Evolutionary conservation across 2,329 filamentous ascomycete species (phyloP), one percentile per base, ranked within the genome.

Genomic region (Ophiocordyceps sinensis): DNA sequence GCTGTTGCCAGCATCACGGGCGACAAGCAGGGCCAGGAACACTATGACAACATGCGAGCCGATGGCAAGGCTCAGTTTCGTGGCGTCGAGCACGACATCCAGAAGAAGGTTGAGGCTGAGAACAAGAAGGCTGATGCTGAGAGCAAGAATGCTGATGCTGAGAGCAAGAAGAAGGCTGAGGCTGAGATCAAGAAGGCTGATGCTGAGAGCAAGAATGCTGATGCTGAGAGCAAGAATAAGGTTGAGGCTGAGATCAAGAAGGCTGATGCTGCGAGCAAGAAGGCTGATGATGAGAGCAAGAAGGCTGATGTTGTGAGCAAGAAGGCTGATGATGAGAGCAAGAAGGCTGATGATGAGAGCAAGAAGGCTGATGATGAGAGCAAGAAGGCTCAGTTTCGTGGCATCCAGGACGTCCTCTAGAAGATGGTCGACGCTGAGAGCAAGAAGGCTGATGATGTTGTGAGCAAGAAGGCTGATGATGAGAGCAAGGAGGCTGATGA

Each of bases 11-110:
- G 75, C 23, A 41, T 93, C 13, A 83, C 77, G 2, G 87, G 87
- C 15, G 79, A 93, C 57, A 65, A 68, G 38, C 60, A 66, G 26
- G 75, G 76, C 44, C 70, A 88, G 67, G 59, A 67, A 38, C 74
- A 77, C 57, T 82, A 77, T 55, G 68, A 83, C 58, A 59, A 70
- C 50, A 66, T 82, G 61, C 86, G 91, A 55, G 86, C 91, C 52
- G 64, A 75, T 48, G 88, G 87, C 48, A 94, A 91, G 78, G 84
- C 82, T 17, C 71, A 76, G 55, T 83, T 94, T 71, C 75, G 86
- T 17, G 83, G 86, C 39, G 87, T 81, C 2, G 87, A 94, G 72
- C 65, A 72, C 31, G 86, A 94, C 55, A 71, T 94, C 43, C 65
- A 82, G 61, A 88, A 85, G 74, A 68, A 84, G 68, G 73, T 67